phyloP scores from a whole-genome alignment of 495 filamentous ascomycete species.

The Mytilinidion resinicola region DNA sequence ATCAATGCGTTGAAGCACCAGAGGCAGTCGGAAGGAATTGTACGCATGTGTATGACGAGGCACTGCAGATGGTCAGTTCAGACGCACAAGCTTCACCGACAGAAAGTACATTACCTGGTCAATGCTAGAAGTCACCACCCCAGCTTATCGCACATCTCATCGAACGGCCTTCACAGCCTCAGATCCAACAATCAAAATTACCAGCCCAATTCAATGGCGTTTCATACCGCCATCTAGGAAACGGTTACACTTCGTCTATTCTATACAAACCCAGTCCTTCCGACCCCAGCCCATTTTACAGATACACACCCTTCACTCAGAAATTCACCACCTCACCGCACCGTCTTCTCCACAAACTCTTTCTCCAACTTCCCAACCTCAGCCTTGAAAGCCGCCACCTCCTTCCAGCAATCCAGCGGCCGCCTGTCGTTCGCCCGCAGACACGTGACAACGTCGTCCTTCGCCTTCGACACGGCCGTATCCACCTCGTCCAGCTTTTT shows the following conservation, averaged over 20 bases:
- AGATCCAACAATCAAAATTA: too few species aligned
- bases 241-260: slow-evolving; percentile 1
- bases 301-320: not conserved
- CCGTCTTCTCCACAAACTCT: slow-evolving; percentile 77
- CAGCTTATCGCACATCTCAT: too few species aligned
- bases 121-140: too few species aligned
- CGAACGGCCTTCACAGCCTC: too few species aligned
- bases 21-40: too few species aligned
- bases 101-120: too few species aligned
- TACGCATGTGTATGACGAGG: too few species aligned
- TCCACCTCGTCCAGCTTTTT: slow-evolving; percentile 62
- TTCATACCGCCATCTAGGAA: not conserved
- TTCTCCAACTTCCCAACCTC: slow-evolving; percentile 81
- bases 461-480: slow-evolving; percentile 65
- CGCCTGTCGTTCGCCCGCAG: slow-evolving; percentile 78
- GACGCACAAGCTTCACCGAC: too few species aligned
- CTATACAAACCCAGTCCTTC: not conserved
- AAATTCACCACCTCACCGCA: slow-evolving; percentile 32
- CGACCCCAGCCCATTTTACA: not conserved
- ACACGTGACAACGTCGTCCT: slow-evolving; percentile 71
- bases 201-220: too few species aligned
- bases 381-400: slow-evolving; percentile 83
- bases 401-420: slow-evolving; percentile 91
- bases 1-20: too few species aligned
- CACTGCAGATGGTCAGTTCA: too few species aligned